Evolutionary conservation across 2,329 filamentous ascomycete species (phyloP).

Genomic region (Beauveria sp.): DNA sequence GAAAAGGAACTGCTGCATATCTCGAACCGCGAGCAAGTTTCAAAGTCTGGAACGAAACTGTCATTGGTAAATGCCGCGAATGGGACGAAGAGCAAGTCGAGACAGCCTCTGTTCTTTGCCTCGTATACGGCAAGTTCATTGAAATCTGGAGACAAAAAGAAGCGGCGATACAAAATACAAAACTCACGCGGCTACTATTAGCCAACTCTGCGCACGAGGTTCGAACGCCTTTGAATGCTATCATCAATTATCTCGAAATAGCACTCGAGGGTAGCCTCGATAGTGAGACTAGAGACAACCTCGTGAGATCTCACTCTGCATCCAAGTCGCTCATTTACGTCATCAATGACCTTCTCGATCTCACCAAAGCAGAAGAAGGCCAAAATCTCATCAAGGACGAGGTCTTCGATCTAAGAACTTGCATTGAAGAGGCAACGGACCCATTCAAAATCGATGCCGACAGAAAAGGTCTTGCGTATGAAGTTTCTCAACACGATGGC

Average conservation of each 20-base stretch:
- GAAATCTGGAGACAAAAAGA: slow-evolving; percentile 92
- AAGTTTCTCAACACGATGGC: slow-evolving; percentile 58
- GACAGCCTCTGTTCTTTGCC: slow-evolving; percentile 76
- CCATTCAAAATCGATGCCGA: slow-evolving; percentile 67
- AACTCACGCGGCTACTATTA: slow-evolving; percentile 68
- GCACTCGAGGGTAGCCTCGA: slow-evolving; percentile 76
- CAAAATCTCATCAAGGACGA: slow-evolving; percentile 73
- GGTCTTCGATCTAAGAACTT: slow-evolving; percentile 62
- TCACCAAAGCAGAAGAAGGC: slow-evolving; percentile 83
- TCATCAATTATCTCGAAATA: slow-evolving; percentile 92
- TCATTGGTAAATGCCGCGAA: slow-evolving; percentile 74
- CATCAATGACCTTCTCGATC: slow-evolving; percentile 82
- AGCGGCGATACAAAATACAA: slow-evolving; percentile 70
- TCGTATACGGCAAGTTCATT: slow-evolving; percentile 83
- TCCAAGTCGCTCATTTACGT: slow-evolving; percentile 91
- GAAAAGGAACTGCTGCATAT: slow-evolving; percentile 63
- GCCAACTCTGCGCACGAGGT: slow-evolving; percentile 91
- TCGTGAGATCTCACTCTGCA: slow-evolving; percentile 78
- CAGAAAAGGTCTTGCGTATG: slow-evolving; percentile 66
- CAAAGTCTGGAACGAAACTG: slow-evolving; percentile 71
- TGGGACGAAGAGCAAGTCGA: slow-evolving; percentile 88
- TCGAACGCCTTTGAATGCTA: slow-evolving; percentile 82
- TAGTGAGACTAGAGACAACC: slow-evolving; percentile 73
- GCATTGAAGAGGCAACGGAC: slow-evolving; percentile 69
- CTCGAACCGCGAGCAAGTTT: slow-evolving; percentile 76